Conservation (phyloP, 441 rosid genomes). For the Arabidopsis lyrata region DNA sequence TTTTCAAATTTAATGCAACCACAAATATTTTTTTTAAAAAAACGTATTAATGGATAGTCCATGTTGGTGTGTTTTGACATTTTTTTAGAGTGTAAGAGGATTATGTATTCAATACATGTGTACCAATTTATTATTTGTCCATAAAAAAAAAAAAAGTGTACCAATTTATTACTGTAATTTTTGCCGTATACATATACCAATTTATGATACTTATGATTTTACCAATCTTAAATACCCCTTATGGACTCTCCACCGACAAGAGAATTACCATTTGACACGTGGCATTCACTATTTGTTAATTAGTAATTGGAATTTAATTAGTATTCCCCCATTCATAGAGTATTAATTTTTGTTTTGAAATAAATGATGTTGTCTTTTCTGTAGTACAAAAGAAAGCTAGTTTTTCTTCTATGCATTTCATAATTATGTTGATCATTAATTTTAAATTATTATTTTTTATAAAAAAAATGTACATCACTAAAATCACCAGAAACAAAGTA, state of each 20-base stretch:
- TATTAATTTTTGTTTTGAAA: background rate
- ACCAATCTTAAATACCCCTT: background rate
- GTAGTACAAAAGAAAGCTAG: background rate
- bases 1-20: slow-evolving; percentile 35
- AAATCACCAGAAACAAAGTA: too few species aligned
- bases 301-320: slow-evolving; percentile 5
- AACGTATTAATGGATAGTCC: slow-evolving; percentile 14
- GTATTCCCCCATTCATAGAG: background rate
- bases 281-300: slow-evolving; percentile 4
- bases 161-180: too few species aligned
- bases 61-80: slow-evolving; percentile 25
- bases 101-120: too few species aligned
- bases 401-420: background rate
- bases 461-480: too few species aligned
- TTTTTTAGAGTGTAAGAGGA: background rate
- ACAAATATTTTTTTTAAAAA: slow-evolving; percentile 13
- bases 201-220: background rate
- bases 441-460: too few species aligned
- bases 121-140: too few species aligned
- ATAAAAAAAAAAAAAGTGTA: too few species aligned
- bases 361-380: background rate
- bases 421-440: background rate
- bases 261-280: slow-evolving; percentile 1
- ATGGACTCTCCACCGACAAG: slow-evolving; percentile 35
- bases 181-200: background rate